Conservation (phyloP, 2,329 filamentous ascomycete genomes). For the Trichoderma pleuroti region DNA sequence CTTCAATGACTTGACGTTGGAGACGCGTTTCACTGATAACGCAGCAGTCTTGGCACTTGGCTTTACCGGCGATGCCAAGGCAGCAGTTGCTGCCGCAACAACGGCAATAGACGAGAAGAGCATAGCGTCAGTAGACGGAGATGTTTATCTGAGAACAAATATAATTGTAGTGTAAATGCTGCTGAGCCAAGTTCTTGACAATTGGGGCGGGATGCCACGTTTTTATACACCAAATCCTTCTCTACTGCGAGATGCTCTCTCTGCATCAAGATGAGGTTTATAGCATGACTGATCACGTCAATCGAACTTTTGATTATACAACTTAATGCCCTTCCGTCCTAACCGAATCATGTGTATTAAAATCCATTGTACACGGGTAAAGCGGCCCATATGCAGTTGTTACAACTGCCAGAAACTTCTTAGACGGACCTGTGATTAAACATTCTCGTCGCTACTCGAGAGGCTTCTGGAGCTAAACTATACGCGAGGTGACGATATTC, state of each 20-base stretch:
- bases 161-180: background rate
- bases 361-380: background rate
- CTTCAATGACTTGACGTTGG: background rate
- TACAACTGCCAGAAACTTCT: background rate
- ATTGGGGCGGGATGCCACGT: background rate
- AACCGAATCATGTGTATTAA: background rate
- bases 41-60: background rate
- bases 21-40: background rate
- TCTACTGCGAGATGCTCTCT: background rate
- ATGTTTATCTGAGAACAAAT: background rate
- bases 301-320: background rate
- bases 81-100: background rate
- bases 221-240: background rate
- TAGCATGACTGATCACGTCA: background rate
- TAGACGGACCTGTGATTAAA: background rate
- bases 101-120: background rate
- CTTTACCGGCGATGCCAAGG: background rate
- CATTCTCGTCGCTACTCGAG: background rate
- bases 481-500: background rate
- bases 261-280: background rate
- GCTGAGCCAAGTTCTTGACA: background rate
- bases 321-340: background rate
- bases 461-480: background rate
- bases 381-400: background rate
- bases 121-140: background rate